phyloP scores from a whole-genome alignment of 2,329 filamentous ascomycete genomes.

The Fusarium sp. region DNA sequence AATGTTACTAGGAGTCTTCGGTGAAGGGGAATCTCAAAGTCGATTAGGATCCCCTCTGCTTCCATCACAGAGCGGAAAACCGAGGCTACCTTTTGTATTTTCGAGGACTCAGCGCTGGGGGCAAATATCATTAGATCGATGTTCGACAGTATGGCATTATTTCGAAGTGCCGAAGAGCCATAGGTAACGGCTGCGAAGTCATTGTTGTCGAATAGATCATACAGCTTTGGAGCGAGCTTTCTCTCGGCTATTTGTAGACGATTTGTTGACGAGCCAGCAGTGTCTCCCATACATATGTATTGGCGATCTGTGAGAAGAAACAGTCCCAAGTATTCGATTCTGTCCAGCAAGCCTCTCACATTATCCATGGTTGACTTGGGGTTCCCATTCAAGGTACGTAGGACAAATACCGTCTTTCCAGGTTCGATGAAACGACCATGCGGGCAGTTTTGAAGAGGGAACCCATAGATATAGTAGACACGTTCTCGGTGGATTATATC shows the following conservation, averaged over 20 bases:
- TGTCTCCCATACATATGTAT: neutral
- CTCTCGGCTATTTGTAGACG: neutral
- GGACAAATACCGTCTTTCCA: neutral
- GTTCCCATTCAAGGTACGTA: neutral
- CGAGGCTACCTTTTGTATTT: neutral
- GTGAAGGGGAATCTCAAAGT: neutral
- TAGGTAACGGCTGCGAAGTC: neutral
- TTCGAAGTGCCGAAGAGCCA: neutral
- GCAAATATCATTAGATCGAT: neutral
- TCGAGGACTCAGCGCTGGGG: neutral
- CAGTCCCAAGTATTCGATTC: neutral
- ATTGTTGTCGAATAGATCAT: neutral
- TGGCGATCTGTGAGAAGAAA: neutral
- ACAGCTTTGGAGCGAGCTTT: neutral
- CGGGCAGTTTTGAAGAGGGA: neutral
- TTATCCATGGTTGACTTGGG: neutral
- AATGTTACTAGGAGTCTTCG: neutral
- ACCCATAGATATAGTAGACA: neutral
- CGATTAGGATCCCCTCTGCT: neutral
- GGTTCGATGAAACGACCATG: too few relatives aligned
- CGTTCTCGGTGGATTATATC: neutral
- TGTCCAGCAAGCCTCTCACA: neutral
- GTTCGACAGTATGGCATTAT: neutral
- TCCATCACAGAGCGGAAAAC: neutral
- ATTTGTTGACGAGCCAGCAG: neutral